Conservation (phyloP, 805 yeast genomes). For the Helenozyma baotianmanensis region DNA sequence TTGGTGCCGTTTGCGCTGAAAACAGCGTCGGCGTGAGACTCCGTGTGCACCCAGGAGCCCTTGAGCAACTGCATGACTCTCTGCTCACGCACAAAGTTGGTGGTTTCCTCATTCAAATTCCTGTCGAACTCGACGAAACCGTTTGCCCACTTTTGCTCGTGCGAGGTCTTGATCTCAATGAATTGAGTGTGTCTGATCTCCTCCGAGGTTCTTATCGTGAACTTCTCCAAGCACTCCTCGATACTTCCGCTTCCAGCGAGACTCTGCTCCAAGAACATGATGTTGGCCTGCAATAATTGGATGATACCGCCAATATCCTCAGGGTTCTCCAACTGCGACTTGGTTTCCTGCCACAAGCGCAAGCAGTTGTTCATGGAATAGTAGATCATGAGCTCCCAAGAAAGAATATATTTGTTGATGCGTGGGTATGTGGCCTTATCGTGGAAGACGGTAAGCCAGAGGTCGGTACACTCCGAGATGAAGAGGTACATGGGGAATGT, state of each 20-base stretch:
- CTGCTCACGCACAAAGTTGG: constrained; percentile 71
- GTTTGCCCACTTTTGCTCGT: constrained; percentile 40
- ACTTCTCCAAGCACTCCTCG: constrained; percentile 43
- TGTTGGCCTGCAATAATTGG: constrained; percentile 36
- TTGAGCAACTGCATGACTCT: constrained; percentile 64
- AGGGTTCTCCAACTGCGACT: constrained; percentile 38
- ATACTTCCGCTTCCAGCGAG: constrained; percentile 20
- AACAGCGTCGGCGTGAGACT: constrained; percentile 42
- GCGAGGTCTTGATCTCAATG: constrained; percentile 31
- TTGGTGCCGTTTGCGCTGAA: constrained; percentile 14
- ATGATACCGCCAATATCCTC: constrained; percentile 51
- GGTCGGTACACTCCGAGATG: constrained; percentile 28
- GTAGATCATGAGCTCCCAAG: constrained; percentile 54
- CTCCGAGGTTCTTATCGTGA: constrained; percentile 39
- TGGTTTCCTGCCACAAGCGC: constrained; percentile 61
- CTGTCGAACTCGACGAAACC: constrained; percentile 47
- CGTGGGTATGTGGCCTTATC: constrained; percentile 28
- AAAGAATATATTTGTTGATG: constrained; percentile 37
- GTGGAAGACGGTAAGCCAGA: constrained; percentile 35
- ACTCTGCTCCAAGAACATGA: constrained; percentile 25
- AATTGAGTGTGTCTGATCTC: constrained; percentile 56
- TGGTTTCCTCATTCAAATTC: constrained; percentile 51
- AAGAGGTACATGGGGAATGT: constrained; percentile 48
- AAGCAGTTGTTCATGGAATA: constrained; percentile 54
- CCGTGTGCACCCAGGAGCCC: constrained; percentile 79